phyloP scores from a whole-genome alignment of 257 asterid genomes.

The Jacaranda mimosifolia region DNA sequence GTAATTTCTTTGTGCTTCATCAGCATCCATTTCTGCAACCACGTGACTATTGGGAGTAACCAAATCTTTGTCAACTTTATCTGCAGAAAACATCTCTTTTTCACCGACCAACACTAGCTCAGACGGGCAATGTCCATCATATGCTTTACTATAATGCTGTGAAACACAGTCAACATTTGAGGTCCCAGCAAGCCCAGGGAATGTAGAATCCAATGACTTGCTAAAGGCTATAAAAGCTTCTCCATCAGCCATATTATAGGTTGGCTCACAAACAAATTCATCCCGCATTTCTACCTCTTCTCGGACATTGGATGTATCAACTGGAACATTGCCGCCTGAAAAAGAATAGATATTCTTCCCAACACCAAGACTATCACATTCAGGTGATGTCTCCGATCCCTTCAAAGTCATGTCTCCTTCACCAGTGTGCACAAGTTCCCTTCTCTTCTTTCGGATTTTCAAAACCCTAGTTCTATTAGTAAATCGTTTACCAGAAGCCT shows the following conservation, averaged over 20 bases:
- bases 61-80: constrained; percentile 46
- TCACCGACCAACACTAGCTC: constrained; percentile 59
- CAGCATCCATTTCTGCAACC: constrained; percentile 50
- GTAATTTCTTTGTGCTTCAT: constrained; percentile 62
- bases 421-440: constrained; percentile 32
- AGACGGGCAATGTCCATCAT: constrained; percentile 44
- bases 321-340: constrained; percentile 35
- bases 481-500: background rate
- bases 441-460: constrained; percentile 48
- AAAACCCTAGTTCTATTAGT: constrained; percentile 39
- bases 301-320: constrained; percentile 41
- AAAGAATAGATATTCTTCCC: constrained; percentile 43
- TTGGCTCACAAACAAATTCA: background rate
- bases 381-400: constrained; percentile 41
- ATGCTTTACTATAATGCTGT: constrained; percentile 42
- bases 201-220: constrained; percentile 54
- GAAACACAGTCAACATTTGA: constrained; percentile 47
- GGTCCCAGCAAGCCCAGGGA: constrained; percentile 44
- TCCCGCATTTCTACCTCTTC: constrained; percentile 44
- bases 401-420: constrained; percentile 41
- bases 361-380: constrained; percentile 42
- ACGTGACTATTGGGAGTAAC: constrained; percentile 35
- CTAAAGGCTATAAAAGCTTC: constrained; percentile 48
- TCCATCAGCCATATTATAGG: no score
- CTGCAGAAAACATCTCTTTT: constrained; percentile 52